phyloP scores from a whole-genome alignment of 1,284 basidiomycete species.

The Polyporus tsugae region DNA sequence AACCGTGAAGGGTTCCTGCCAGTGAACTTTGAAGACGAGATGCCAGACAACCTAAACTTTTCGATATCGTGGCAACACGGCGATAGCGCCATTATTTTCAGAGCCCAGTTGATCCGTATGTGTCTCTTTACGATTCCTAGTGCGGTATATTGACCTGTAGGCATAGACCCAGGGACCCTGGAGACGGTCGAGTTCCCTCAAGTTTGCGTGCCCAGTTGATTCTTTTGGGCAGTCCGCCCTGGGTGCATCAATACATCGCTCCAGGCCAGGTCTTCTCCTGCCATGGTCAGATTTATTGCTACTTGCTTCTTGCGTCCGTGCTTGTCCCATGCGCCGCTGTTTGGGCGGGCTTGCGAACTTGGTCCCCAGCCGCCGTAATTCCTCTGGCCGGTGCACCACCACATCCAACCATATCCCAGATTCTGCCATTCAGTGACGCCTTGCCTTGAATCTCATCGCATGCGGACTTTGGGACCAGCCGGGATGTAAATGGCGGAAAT shows the following conservation, averaged over 20 bases:
- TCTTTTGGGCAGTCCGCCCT: background rate
- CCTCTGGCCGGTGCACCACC: background rate
- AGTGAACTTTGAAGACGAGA: background rate
- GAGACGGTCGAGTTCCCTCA: background rate
- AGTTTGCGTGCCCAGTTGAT: background rate
- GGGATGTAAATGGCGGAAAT: background rate
- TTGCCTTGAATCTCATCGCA: background rate
- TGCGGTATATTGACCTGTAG: no score
- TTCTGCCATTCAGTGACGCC: background rate
- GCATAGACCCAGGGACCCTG: background rate
- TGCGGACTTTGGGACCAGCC: background rate
- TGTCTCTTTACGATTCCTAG: background rate
- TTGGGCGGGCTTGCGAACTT: background rate
- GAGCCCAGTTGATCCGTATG: background rate
- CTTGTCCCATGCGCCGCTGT: background rate
- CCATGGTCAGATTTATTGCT: background rate
- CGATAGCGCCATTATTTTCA: background rate
- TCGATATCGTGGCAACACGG: background rate
- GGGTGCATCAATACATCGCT: background rate
- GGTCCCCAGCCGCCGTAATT: background rate
- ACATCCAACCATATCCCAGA: background rate
- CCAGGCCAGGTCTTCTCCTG: background rate
- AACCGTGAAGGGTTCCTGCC: no score
- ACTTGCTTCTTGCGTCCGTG: background rate
- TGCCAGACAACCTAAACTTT: background rate